Evolutionary conservation across 2,329 filamentous ascomycete genomes (phyloP).

Genomic region (Penicillium sp.): DNA sequence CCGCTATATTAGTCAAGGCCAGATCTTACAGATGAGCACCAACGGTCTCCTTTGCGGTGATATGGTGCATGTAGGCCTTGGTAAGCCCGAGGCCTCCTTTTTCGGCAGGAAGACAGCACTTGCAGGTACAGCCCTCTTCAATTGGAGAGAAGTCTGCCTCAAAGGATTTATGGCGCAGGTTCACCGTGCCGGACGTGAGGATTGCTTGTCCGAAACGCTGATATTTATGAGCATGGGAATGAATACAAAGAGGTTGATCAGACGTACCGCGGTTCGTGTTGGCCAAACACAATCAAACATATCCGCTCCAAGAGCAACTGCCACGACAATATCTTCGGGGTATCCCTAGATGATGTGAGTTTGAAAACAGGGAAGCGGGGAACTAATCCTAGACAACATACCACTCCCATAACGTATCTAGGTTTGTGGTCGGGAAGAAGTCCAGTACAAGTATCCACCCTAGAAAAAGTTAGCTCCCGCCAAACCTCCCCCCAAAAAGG

Average conservation of each 20-base stretch:
- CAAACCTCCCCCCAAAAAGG: not conserved
- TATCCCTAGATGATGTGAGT: conserved; percentile 63
- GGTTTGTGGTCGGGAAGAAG: conserved; percentile 87
- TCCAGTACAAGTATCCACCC: conserved; percentile 77
- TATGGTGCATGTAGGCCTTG: conserved; percentile 85
- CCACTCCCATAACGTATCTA: conserved; percentile 98
- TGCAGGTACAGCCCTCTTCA: conserved; percentile 78
- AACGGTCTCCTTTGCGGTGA: conserved; percentile 90
- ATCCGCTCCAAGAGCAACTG: conserved; percentile 88
- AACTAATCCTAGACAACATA: conserved; percentile 32
- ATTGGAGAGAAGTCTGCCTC: conserved; percentile 79
- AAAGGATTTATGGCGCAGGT: conserved; percentile 74
- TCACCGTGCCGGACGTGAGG: conserved; percentile 76
- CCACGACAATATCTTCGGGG: conserved; percentile 92
- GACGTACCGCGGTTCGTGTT: conserved; percentile 75
- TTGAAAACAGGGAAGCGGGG: not conserved
- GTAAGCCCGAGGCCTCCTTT: conserved; percentile 78
- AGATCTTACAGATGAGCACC: conserved; percentile 66
- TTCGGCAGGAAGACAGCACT: conserved; percentile 66
- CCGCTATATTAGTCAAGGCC: not conserved
- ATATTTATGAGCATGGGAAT: not conserved
- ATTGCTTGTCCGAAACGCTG: conserved; percentile 90
- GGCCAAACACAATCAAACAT: conserved; percentile 99
- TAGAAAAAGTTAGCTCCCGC: conserved; percentile 18
- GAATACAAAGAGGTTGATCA: not conserved